A percentile compares a stretch with the other conserved stretches of the same genome.
Conservation (phyloP, 2,329 filamentous ascomycete genomes). For the Leptosphaerulina australis region DNA sequence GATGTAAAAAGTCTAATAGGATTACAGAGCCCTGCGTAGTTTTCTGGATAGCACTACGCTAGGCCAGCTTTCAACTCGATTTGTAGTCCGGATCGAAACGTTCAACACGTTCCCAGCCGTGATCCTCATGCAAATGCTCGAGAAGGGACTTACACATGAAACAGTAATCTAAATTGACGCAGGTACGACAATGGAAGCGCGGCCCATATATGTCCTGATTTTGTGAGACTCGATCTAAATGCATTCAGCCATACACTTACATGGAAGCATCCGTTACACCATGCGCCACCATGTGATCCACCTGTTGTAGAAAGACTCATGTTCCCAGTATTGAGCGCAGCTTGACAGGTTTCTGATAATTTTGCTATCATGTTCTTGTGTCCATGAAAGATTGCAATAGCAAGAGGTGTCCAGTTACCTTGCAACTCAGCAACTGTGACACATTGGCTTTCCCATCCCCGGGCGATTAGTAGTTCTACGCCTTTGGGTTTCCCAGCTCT, state of each 20-base stretch:
- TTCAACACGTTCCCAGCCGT: conserved; percentile 14
- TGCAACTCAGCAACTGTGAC: conserved; percentile 1
- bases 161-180: conserved; percentile 13
- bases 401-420: conserved; percentile 18
- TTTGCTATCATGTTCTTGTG: conserved; percentile 9
- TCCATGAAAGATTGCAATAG: conserved; percentile 22
- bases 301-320: not conserved
- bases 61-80: too few species aligned
- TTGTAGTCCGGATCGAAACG: too few species aligned
- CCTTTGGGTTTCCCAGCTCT: conserved; percentile 3
- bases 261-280: conserved; percentile 16
- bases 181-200: conserved; percentile 15
- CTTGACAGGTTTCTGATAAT: conserved; percentile 1
- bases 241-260: conserved; percentile 11
- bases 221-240: not conserved
- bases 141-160: conserved; percentile 19
- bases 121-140: conserved; percentile 13
- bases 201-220: conserved; percentile 14
- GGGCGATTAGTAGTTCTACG: conserved; percentile 10
- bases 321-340: not conserved
- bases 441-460: not conserved
- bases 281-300: not conserved
- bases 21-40: too few species aligned
- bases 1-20: too few species aligned
- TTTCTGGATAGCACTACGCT: too few species aligned